These are phyloP conservation scores for Naganishia cerealis DNA, from an alignment of 1,284 basidiomycete genomes.

Conservation along the genomic window DNA sequence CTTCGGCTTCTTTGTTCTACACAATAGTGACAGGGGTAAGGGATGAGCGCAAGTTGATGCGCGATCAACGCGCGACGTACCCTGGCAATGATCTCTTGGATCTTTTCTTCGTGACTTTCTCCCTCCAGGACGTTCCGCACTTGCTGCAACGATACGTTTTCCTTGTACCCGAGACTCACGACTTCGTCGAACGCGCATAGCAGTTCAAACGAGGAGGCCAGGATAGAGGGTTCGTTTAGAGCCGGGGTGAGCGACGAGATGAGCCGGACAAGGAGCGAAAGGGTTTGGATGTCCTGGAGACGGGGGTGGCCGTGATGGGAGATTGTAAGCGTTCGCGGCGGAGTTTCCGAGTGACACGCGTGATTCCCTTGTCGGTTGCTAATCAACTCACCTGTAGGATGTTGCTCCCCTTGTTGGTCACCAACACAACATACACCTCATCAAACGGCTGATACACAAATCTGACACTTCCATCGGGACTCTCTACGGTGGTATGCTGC, in stretches of 20 bases:
- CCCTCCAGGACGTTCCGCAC: slow-evolving; percentile 92
- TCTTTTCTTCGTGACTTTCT: slow-evolving; percentile 99
- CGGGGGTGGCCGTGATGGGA: too few species aligned
- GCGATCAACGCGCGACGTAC: slow-evolving; percentile 56
- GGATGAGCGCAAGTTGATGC: background rate
- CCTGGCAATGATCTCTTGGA: slow-evolving; percentile 96
- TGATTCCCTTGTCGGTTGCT: background rate
- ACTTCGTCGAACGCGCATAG: slow-evolving; percentile 96
- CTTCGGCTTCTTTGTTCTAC: slow-evolving; percentile 97
- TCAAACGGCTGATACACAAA: slow-evolving; percentile 98
- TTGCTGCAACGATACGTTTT: slow-evolving; percentile 87
- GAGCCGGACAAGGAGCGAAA: slow-evolving; percentile 89
- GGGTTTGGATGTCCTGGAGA: slow-evolving; percentile 85
- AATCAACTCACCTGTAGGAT: slow-evolving; percentile 66
- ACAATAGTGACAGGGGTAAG: background rate
- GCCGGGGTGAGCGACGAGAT: slow-evolving; percentile 85
- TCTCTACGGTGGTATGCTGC: slow-evolving; percentile 96
- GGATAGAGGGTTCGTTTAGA: slow-evolving; percentile 79
- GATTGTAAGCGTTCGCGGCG: background rate
- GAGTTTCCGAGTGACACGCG: background rate
- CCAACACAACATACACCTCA: slow-evolving; percentile 94
- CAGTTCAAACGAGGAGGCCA: slow-evolving; percentile 89
- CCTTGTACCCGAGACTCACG: slow-evolving; percentile 88
- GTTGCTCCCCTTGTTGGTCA: slow-evolving; percentile 97
- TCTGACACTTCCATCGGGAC: slow-evolving; percentile 72